Evolutionary conservation across 495 filamentous ascomycete species (phyloP).

Genomic region (Acidiella bohemica): DNA sequence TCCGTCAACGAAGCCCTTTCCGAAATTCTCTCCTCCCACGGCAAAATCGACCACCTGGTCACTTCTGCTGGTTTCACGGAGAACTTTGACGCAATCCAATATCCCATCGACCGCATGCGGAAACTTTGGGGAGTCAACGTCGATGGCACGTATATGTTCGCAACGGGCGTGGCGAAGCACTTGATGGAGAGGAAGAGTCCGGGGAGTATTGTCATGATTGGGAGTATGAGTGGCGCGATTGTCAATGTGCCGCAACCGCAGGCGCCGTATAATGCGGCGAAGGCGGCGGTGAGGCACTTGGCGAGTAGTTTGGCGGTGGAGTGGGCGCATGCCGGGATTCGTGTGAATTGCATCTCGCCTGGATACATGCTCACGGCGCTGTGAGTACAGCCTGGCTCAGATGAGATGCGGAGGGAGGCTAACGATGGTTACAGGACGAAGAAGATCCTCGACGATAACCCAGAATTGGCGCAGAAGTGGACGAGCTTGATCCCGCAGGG

Average conservation of each 20-base stretch:
- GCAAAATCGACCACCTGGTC: slow-evolving; percentile 78
- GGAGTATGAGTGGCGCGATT: slow-evolving; percentile 83
- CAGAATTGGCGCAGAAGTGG: slow-evolving; percentile 75
- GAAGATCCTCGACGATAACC: slow-evolving; percentile 88
- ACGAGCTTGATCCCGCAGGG: slow-evolving; percentile 80
- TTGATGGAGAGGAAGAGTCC: slow-evolving; percentile 65
- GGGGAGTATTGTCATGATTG: slow-evolving; percentile 88
- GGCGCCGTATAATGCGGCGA: slow-evolving; percentile 79
- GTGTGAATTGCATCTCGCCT: slow-evolving; percentile 83
- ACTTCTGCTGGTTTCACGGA: slow-evolving; percentile 94
- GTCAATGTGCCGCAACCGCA: slow-evolving; percentile 94
- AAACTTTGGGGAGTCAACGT: slow-evolving; percentile 93
- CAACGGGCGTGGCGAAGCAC: slow-evolving; percentile 72
- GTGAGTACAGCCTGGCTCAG: slow-evolving; percentile 34
- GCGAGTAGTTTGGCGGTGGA: slow-evolving; percentile 72
- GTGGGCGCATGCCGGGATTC: slow-evolving; percentile 71
- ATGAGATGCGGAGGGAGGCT: neutral
- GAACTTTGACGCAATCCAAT: slow-evolving; percentile 81
- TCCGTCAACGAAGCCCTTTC: slow-evolving; percentile 60
- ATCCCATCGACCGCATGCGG: slow-evolving; percentile 75
- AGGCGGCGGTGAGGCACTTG: slow-evolving; percentile 77
- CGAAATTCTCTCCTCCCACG: slow-evolving; percentile 57
- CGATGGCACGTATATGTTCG: slow-evolving; percentile 84
- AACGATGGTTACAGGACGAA: slow-evolving; percentile 47
- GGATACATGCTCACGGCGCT: slow-evolving; percentile 92